phyloP scores from a whole-genome alignment of 495 filamentous ascomycete species.

The Penicillium crystallinum region DNA sequence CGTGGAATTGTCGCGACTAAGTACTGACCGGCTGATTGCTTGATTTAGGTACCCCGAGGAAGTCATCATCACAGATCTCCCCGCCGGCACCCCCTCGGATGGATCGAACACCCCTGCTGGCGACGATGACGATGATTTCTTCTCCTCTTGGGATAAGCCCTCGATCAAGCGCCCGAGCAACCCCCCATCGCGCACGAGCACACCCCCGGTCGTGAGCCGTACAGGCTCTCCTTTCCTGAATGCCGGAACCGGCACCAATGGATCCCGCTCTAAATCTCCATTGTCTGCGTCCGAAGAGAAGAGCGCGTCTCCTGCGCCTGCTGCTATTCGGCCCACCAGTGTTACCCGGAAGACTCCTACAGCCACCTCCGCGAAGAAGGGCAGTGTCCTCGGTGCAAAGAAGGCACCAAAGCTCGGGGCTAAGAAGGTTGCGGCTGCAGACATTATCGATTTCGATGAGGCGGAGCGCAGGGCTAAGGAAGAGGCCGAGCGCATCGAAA shows the following conservation, averaged over 20 bases:
- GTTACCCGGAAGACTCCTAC: constrained; percentile 68
- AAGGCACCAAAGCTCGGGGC: constrained; percentile 82
- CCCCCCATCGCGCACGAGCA: constrained; percentile 84
- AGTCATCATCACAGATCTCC: constrained; percentile 76
- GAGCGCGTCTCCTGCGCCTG: constrained; percentile 38
- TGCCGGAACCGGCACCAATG: constrained; percentile 63
- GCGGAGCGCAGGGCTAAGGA: constrained; percentile 96
- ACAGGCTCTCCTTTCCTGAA: constrained; percentile 86
- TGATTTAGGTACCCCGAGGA: constrained; percentile 70
- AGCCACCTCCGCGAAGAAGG: constrained; percentile 60
- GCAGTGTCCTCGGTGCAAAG: constrained; percentile 83
- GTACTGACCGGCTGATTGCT: constrained; percentile 16
- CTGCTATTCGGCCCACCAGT: constrained; percentile 67
- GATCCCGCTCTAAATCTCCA: constrained; percentile 74
- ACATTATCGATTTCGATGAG: constrained; percentile 90
- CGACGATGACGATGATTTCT: constrained; percentile 89
- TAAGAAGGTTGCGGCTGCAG: constrained; percentile 74
- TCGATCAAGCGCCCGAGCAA: constrained; percentile 95
- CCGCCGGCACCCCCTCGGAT: constrained; percentile 52
- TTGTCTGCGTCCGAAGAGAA: constrained; percentile 59
- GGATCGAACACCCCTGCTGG: constrained; percentile 65
- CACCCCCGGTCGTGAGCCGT: constrained; percentile 77
- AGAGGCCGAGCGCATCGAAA: constrained; percentile 93
- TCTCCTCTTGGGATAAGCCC: constrained; percentile 98
- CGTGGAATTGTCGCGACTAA: constrained; percentile 4